These are phyloP conservation scores for Miamiensis avidus DNA, from an alignment of 169 alveolate genomes.

Conservation along the genomic window DNA sequence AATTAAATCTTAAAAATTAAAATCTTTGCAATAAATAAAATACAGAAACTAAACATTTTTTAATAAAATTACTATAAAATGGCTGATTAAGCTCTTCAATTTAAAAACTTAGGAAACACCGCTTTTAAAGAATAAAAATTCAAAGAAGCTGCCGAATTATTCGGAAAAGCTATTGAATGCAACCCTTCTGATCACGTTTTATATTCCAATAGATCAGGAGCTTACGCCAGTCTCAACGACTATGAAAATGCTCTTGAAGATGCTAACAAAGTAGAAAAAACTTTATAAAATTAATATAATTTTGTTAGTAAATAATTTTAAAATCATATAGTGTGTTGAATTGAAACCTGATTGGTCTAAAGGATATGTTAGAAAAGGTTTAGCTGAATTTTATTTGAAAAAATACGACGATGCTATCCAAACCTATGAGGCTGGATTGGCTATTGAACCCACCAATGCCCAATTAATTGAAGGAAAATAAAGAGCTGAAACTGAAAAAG, in stretches of 20 bases:
- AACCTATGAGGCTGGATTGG: conserved; percentile 87
- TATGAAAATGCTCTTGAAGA: conserved; percentile 91
- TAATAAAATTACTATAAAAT: too few species aligned
- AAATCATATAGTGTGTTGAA: conserved; percentile 88
- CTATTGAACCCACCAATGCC: conserved; percentile 89
- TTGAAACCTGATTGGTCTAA: conserved; percentile 94
- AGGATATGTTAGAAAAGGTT: conserved; percentile 73
- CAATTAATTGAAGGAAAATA: conserved; percentile 82
- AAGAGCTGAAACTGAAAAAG: conserved; percentile 60
- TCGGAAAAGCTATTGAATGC: conserved; percentile 91
- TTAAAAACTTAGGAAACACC: conserved; percentile 91
- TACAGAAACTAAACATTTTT: background rate
- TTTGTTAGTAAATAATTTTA: background rate
- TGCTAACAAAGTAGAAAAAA: conserved; percentile 70
- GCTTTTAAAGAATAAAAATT: conserved; percentile 94
- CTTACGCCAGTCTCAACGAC: conserved; percentile 85
- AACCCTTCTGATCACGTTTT: conserved; percentile 92
- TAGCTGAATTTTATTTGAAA: conserved; percentile 82
- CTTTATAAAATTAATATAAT: too few species aligned
- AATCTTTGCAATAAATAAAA: background rate
- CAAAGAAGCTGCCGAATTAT: conserved; percentile 90
- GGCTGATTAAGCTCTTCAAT: conserved; percentile 70
- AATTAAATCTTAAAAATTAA: too few species aligned
- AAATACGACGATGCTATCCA: conserved; percentile 86
- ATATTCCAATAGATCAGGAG: conserved; percentile 95